A percentile compares a stretch with the other conserved stretches of the same genome.
phyloP scores from a whole-genome alignment of 768 basidiomycete species.

The Saitozyma podzolica region DNA sequence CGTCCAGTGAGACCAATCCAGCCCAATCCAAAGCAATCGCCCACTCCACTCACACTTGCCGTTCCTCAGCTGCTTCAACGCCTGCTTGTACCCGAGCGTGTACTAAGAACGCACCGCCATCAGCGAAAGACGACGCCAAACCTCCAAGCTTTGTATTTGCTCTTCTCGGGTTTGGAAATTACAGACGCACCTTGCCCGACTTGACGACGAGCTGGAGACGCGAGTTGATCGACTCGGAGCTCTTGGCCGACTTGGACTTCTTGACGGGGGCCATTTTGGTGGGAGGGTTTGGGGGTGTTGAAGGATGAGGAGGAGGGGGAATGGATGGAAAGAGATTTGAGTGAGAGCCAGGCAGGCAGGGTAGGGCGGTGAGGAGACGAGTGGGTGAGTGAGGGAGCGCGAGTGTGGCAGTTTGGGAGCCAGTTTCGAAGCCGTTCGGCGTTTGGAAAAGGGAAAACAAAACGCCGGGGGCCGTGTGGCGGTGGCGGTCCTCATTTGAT shows the following conservation, averaged over 20 bases:
- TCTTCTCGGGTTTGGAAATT: not conserved
- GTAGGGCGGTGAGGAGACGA: conserved; percentile 1
- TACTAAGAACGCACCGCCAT: conserved; percentile 55
- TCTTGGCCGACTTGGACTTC: conserved; percentile 92
- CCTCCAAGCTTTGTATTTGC: not conserved
- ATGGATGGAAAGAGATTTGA: conserved; percentile 9
- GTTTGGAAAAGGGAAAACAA: too few species aligned
- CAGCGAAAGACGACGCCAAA: conserved; percentile 1
- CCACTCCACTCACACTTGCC: conserved; percentile 80
- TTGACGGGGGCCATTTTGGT: conserved; percentile 83
- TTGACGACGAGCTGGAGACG: conserved; percentile 92
- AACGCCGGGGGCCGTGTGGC: too few species aligned
- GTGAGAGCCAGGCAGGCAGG: too few species aligned
- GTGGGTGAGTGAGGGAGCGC: not conserved
- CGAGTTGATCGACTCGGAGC: conserved; percentile 87
- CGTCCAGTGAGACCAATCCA: too few species aligned
- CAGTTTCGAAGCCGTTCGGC: too few species aligned
- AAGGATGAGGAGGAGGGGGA: conserved; percentile 6
- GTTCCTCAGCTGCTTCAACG: conserved; percentile 95
- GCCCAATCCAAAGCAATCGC: not conserved
- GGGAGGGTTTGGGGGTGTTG: conserved; percentile 5
- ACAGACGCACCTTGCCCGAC: conserved; percentile 70
- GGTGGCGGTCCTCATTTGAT: conserved; percentile 13
- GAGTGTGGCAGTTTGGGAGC: not conserved
- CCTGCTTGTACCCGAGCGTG: conserved; percentile 95